Evolutionary conservation across 2,329 filamentous ascomycete genomes (phyloP).

Genomic region (Colletotrichum sp.): DNA sequence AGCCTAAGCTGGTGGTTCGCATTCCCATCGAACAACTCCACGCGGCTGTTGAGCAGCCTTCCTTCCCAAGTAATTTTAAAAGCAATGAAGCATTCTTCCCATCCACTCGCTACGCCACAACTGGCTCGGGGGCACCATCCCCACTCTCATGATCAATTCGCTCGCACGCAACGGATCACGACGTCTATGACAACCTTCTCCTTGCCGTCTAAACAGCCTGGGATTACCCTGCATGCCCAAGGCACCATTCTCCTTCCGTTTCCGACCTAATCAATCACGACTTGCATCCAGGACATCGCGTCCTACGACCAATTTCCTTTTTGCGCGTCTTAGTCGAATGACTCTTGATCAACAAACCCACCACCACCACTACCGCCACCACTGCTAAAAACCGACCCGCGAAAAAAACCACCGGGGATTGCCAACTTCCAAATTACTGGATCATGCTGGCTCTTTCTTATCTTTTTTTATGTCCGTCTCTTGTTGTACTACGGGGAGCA

Average conservation of each 20-base stretch:
- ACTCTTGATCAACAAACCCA: neutral
- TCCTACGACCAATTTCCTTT: constrained; percentile 17
- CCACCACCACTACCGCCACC: neutral
- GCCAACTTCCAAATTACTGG: neutral
- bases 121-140: constrained; percentile 1
- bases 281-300: constrained; percentile 16
- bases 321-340: neutral
- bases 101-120: constrained; percentile 13
- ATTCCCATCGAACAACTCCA: neutral
- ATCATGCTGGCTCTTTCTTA: neutral
- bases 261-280: constrained; percentile 14
- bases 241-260: constrained; percentile 11
- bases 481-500: neutral
- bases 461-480: neutral
- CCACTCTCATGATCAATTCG: constrained; percentile 21
- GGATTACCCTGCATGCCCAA: constrained; percentile 6
- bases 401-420: neutral
- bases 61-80: constrained; percentile 1
- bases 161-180: constrained; percentile 24
- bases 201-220: constrained; percentile 9
- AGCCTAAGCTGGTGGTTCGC: constrained; percentile 27
- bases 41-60: constrained; percentile 7
- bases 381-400: neutral
- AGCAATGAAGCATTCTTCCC: constrained; percentile 12
- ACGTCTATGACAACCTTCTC: constrained; percentile 23